Evolutionary conservation across 1,139 yeast genomes (phyloP), one percentile per base, ranked within the genome.

Genomic region (Kodamaea alishanica): DNA sequence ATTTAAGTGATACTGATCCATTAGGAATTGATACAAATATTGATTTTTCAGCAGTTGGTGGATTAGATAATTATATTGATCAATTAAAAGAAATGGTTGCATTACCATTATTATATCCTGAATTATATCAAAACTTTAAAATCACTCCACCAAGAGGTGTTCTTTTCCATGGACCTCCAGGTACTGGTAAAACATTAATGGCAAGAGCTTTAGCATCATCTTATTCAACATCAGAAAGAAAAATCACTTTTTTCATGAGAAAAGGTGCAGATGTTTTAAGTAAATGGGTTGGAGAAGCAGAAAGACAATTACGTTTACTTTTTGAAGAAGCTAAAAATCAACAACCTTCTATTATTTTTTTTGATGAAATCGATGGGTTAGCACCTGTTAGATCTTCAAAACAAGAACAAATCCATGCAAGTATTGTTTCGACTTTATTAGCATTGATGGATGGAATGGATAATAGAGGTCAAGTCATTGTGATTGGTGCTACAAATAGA

Each of bases 381-480:
- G 98, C 98, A 0, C 98, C 98, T 0, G 98, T 94, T 2, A 76
- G 99, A 59, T 87, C 96, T 1, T 87, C 96, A 0, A 92, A 90
- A 49, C 98, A 92, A 62, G 98, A 92, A 59, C 98, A 92, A 59
- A 92, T 92, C 43, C 98, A 94, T 63, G 97, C 99, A 1, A 86
- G 96, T 49, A 92, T 92, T 47, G 98, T 92, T 3, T 88, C 97
- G 1, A 92, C 98, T 0, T 67, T 92, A 51, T 74, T 92, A 47
- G 97, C 98, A 0, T 67, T 92, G 38, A 92, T 94, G 98, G 99
- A 94, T 61, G 99, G 99, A 55, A 94, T 94, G 98, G 98, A 92
- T 58, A 87, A 87, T 50, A 64, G 83, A 54, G 98, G 98, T 5
- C 98, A 94, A 58, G 97, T 94, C 12, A 90, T 94, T 46, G 96